Percentiles rank a stretch among this genome's conserved stretches.
Conservation (phyloP, 768 basidiomycete genomes). For the Hygrophorus pudorinus region DNA sequence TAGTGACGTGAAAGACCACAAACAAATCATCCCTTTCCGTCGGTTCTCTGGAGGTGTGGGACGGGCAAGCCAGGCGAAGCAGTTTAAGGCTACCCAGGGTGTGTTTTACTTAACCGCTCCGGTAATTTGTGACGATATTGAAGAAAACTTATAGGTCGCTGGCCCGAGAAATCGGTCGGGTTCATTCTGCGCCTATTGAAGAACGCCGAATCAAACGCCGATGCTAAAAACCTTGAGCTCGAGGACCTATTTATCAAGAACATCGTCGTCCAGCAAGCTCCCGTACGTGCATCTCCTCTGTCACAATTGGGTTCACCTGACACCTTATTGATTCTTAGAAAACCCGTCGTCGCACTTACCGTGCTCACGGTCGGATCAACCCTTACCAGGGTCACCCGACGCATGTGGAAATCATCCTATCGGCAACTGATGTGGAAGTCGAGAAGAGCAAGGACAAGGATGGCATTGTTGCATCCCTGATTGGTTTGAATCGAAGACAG, state of each 20-base stretch:
- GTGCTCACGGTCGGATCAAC: slow-evolving; percentile 96
- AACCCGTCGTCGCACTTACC: slow-evolving; percentile 98
- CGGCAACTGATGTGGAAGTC: slow-evolving; percentile 70
- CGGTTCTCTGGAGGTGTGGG: slow-evolving; percentile 94
- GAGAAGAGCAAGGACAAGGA: slow-evolving; percentile 85
- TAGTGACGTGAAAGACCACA: slow-evolving; percentile 90
- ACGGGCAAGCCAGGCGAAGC: slow-evolving; percentile 88
- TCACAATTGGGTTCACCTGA: slow-evolving; percentile 4
- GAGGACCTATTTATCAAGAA: slow-evolving; percentile 93
- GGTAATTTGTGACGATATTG: neutral
- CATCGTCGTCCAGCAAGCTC: slow-evolving; percentile 98
- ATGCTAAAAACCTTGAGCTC: slow-evolving; percentile 89
- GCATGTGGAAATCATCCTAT: slow-evolving; percentile 92
- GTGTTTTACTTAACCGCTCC: slow-evolving; percentile 20
- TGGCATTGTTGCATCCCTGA: slow-evolving; percentile 33
- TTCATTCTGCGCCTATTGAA: slow-evolving; percentile 92
- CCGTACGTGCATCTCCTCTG: slow-evolving; percentile 43
- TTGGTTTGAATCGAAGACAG: slow-evolving; percentile 77
- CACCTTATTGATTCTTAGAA: slow-evolving; percentile 40
- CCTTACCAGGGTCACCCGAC: slow-evolving; percentile 98
- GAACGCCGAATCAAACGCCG: slow-evolving; percentile 99
- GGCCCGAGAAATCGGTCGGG: slow-evolving; percentile 98
- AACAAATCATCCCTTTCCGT: slow-evolving; percentile 93
- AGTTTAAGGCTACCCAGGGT: slow-evolving; percentile 97
- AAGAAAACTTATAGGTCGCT: slow-evolving; percentile 65